Evolutionary conservation across 2,329 filamentous ascomycete species (phyloP), one percentile per base, ranked within the genome.

Genomic region (Madurella mycetomatis): DNA sequence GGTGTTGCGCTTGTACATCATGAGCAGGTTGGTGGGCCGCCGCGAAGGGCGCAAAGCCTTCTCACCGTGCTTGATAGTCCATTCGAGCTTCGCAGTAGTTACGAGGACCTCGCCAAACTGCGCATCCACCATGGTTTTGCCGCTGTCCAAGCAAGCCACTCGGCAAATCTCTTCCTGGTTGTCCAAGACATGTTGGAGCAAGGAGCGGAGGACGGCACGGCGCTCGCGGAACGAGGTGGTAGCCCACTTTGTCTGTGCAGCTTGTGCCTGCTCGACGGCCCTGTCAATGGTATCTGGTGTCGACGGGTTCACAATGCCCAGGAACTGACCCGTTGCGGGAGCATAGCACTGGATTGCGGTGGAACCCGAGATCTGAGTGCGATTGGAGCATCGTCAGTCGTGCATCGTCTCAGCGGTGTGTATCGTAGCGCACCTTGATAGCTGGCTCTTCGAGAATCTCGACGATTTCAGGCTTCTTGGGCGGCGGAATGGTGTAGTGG

Each of bases 81-180:
- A 99, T 67, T 88, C 86, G 56, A 99, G 79, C 76, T 96, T 96
- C 77, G 97, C 94, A 0, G 82, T 85, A 7, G 94, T 96, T 41
- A 96, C 91, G 52, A 99, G 78, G 60, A 97, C 92, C 78, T 99
- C 94, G 49, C 94, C 94, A 53, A 99, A 85, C 62, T 88, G 86
- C 1, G 92, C 94, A 72, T 99, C 94, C 40, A 97, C 85, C 76
- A 92, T 88, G 1, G 95, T 96, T 79, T 99, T 99, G 60, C 94
- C 94, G 41, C 90, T 95, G 72, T 99, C 94, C 37, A 96, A 79
- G 66, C 90, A 95, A 47, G 92, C 92, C 31, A 90, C 83, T 15
- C 83, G 81, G 64, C 90, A 92, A 63, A 99, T 95, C 25, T 86
- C 80, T 61, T 92, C 87, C 69, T 96, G 91, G 68, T 97, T 87